Conservation (phyloP, 2,329 filamentous ascomycete species). For the Colletotrichum eleusines region DNA sequence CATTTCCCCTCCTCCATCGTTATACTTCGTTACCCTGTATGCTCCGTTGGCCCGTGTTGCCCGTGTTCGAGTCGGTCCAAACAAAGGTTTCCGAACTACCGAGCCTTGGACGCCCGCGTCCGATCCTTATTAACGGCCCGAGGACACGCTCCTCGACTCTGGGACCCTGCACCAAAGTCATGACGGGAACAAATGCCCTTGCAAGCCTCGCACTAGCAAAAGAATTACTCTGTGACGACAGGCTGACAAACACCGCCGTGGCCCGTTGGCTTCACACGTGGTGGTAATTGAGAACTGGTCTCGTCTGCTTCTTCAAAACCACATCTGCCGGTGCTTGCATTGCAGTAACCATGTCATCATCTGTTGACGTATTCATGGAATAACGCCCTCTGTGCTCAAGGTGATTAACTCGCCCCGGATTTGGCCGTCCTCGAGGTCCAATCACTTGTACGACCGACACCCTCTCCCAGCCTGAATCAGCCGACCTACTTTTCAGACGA, state of each 20-base stretch:
- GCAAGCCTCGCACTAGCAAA: neutral
- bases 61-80: neutral
- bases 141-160: neutral
- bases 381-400: neutral
- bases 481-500: constrained; percentile 29
- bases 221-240: neutral
- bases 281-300: neutral
- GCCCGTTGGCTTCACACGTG: neutral
- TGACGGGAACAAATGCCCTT: neutral
- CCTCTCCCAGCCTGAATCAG: constrained; percentile 2
- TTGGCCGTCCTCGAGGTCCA: neutral
- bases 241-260: too few species aligned
- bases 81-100: constrained; percentile 26
- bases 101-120: neutral
- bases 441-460: neutral
- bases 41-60: neutral
- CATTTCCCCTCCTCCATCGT: neutral
- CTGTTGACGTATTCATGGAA: neutral
- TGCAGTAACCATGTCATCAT: neutral
- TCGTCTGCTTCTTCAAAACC: neutral
- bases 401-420: neutral
- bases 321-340: neutral
- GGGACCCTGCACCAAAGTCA: neutral
- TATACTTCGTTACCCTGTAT: too few species aligned
- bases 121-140: neutral